Base-by-base conservation (phyloP, 352 stramenopile species). In the Phytophthora crassamura region DNA sequence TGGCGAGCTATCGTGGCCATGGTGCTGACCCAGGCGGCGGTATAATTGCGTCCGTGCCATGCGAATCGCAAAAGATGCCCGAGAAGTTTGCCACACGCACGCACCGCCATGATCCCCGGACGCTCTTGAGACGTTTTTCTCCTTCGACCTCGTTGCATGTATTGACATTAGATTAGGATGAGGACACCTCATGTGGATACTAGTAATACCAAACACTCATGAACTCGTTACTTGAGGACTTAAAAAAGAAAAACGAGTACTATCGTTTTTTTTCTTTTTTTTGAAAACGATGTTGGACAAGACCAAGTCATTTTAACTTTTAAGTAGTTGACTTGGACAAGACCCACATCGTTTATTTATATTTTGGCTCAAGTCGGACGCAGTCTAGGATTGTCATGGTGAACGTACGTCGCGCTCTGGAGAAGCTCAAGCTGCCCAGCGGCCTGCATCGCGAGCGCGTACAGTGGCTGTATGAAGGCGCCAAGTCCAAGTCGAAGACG, bases 381-480 rank as follows among this genome's bases (percentile, higher is more conserved):
- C 49, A 50, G 50, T 34, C 39, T 15, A 53, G 55, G 16, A 54
- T 56, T 47, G 51, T 36, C 40, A 75, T 75, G 56, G 47, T 71
- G 16, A 67, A 36, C 33, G 82, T 89, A 36, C 75, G 78, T 16
- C 82, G 79, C 42, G 68, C 78, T 30, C 69, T 91, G 7, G 82
- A 91, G 61, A 71, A 74, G 50, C 72, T 91, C 30, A 61, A 69
- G 42, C 72, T 94, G 53, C 82, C 86, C 16, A 63, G 40, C 7
- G 86, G 86, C n/a, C 67, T 94, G 33, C 84, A 92, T 25, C 59
- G 35, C 15, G 82, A 94, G 61, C 82, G 86, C 38, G 67, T 94
- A 11, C 78, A 90, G 69, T 94, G 86, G 86, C 68, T 92, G 32
- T 90, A 88, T 55, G 80, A 92, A 52, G 85, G 85, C 30, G 25